Base-by-base conservation (phyloP, 257 asterid genomes). In the Plantago major region DNA sequence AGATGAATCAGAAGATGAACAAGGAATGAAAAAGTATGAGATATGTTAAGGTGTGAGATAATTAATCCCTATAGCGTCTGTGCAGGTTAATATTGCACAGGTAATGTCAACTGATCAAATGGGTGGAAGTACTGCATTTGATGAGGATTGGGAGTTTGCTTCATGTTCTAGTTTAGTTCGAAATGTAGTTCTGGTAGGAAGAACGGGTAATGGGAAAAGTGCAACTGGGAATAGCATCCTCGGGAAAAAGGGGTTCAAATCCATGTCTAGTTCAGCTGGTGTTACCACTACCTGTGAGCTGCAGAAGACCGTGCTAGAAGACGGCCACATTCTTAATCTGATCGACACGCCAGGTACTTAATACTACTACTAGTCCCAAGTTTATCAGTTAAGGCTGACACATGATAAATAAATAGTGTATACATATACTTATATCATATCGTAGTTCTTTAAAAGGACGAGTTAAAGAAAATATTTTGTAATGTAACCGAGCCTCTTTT, bases 151-250 rank as follows among this genome's bases (percentile, higher is more conserved):
- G 96, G 96, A 91, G 81, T 68, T 88, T 42, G 56, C 86, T 5
- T 68, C 84, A 9, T 72, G 81, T 58, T 51, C 71, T 3, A 76
- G 46, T 74, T 86, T 68, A 11, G 81, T 76, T 62, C 74, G 86
- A 30, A 91, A 95, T 10, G 55, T 88, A 38, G 95, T 88, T 68
- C 74, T 91, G 64, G 90, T 88, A 53, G 98, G 98, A n/a, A 65
- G 92, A 28, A 88, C 96, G 0, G 98, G 98, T 44, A 88, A 84
- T 69, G 98, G 98, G 0, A 91, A 88, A 68, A 91, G 98, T 65
- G 98, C 98, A 7, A 88, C 98, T 0, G 96, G 95, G 43, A 91
- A 91, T 67, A 88, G 95, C 64, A 88, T 91, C 57, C 71, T 91
- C n/a, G 45, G 79, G 43, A 73, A 60, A 54, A 80, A 66, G 81